phyloP scores from a whole-genome alignment of 148 eudicot genomes.

The Pouteria glomerata region DNA sequence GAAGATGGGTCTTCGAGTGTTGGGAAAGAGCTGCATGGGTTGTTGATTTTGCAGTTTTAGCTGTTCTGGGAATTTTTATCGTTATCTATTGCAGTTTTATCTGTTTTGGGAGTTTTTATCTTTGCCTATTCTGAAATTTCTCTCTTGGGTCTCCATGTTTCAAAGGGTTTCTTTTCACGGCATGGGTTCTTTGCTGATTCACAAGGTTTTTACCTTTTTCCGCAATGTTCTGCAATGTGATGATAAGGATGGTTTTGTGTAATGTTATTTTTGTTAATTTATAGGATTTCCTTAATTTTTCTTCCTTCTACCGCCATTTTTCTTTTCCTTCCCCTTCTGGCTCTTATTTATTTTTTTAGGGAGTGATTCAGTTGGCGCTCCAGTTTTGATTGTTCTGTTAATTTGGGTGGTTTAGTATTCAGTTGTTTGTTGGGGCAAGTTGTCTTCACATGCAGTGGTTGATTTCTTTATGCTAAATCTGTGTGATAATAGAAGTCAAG shows the following conservation, averaged over 20 bases:
- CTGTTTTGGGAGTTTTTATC: background rate
- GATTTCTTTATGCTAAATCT: background rate
- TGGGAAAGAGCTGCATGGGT: slow-evolving; percentile 11
- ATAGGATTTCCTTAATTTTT: background rate
- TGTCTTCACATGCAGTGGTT: background rate
- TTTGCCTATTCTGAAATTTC: background rate
- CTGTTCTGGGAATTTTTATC: background rate
- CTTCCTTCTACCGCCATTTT: background rate
- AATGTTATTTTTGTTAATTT: background rate
- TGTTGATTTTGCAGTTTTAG: background rate
- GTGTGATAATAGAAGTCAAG: background rate
- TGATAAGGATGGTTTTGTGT: background rate
- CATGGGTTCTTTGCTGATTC: background rate
- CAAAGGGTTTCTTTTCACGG: slow-evolving; percentile 1
- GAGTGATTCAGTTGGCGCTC: background rate
- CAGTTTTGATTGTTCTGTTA: slow-evolving; percentile 3
- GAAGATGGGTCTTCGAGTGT: slow-evolving; percentile 1
- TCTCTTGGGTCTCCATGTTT: background rate
- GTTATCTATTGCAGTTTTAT: background rate
- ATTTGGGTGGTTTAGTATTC: background rate
- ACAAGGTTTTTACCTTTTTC: background rate
- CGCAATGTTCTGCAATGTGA: background rate
- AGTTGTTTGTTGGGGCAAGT: slow-evolving; percentile 1
- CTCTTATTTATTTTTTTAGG: background rate
- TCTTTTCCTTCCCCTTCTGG: background rate